phyloP scores from a whole-genome alignment of 2,329 filamentous ascomycete species.

The Hypocrella siamensis region DNA sequence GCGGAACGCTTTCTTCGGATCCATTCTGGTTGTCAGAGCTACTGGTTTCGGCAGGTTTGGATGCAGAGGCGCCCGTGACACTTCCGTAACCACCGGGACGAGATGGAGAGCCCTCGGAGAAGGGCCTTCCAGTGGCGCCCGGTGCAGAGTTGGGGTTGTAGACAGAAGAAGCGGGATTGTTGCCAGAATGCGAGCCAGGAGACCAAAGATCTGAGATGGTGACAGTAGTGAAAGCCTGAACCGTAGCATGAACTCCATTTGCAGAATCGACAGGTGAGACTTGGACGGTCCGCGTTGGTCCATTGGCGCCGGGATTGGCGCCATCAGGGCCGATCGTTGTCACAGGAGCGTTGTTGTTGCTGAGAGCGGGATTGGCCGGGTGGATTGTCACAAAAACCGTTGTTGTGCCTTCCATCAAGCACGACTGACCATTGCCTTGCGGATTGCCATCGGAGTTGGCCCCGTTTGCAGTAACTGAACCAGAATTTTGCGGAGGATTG shows the following conservation, averaged over 20 bases:
- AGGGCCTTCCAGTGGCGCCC: constrained; percentile 5
- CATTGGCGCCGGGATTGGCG: constrained; percentile 6
- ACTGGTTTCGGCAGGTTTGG: constrained; percentile 6
- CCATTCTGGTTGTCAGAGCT: constrained; percentile 5
- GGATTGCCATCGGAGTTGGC: constrained; percentile 1
- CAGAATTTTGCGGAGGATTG: neutral
- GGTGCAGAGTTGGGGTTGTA: constrained; percentile 2
- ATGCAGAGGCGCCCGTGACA: constrained; percentile 5
- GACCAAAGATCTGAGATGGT: constrained; percentile 19
- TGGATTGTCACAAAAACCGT: constrained; percentile 34
- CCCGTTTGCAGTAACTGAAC: neutral
- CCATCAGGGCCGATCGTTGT: constrained; percentile 7
- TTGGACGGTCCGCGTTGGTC: constrained; percentile 12
- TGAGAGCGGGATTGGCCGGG: constrained; percentile 13
- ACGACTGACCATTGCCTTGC: constrained; percentile 14
- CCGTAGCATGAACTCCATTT: constrained; percentile 6
- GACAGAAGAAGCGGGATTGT: constrained; percentile 1
- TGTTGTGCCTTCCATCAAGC: constrained; percentile 21
- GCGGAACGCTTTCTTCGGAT: constrained; percentile 3
- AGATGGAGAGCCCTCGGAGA: constrained; percentile 7
- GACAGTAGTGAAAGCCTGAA: constrained; percentile 18
- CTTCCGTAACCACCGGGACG: constrained; percentile 5
- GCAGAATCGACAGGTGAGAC: constrained; percentile 9
- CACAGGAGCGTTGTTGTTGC: constrained; percentile 2
- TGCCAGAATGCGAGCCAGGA: constrained; percentile 4